phyloP scores from a whole-genome alignment of 2,329 filamentous ascomycete genomes.

The Stachybotrys chlorohalonatus region DNA sequence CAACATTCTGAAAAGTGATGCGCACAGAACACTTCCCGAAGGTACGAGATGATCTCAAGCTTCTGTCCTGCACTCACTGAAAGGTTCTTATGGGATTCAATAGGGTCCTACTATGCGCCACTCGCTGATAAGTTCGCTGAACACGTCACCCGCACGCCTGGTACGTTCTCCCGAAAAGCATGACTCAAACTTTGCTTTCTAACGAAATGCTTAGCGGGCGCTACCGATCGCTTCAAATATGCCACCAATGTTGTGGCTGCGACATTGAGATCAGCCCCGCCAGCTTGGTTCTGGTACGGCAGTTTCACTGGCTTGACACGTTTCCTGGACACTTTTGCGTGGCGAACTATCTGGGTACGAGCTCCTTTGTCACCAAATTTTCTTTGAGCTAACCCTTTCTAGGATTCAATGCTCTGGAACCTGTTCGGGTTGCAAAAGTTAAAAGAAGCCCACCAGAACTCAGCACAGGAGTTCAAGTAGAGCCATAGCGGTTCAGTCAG shows the following conservation, averaged over 20 bases:
- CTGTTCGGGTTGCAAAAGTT: too few relatives aligned
- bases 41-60: background rate
- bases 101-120: background rate
- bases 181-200: background rate
- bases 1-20: slow-evolving; percentile 2
- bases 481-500: too few relatives aligned
- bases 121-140: background rate
- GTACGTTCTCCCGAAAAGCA: background rate
- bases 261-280: background rate
- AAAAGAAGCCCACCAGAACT: too few relatives aligned
- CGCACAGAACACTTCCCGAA: background rate
- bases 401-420: too few relatives aligned
- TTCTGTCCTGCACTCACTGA: too few relatives aligned
- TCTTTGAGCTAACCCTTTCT: too few relatives aligned
- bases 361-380: too few relatives aligned
- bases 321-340: background rate
- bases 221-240: background rate
- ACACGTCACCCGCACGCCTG: background rate
- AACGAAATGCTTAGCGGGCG: background rate
- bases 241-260: background rate
- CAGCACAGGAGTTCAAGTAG: too few relatives aligned
- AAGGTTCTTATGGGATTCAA: too few relatives aligned
- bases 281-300: background rate
- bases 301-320: background rate
- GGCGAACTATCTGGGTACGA: background rate